Evolutionary conservation across 768 basidiomycete genomes (phyloP).

Genomic region (Tephrocybe rancida): DNA sequence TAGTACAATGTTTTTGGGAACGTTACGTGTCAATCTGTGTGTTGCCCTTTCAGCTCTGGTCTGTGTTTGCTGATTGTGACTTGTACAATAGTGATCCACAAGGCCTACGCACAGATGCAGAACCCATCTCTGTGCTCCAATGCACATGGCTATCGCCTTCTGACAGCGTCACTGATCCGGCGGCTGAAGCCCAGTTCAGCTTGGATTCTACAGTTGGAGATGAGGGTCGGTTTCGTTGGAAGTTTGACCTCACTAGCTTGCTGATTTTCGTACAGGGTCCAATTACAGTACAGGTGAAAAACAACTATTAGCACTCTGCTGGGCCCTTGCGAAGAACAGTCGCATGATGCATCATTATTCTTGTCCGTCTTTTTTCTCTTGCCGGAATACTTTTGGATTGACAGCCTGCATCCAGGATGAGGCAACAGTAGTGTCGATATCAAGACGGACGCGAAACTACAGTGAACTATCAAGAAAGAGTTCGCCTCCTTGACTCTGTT

Average conservation of each 20-base stretch:
- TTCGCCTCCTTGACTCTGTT: conserved; percentile 55
- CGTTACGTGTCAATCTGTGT: conserved; percentile 48
- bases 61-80: background rate
- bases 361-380: conserved; percentile 34
- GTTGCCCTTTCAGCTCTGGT: background rate
- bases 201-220: conserved; percentile 62
- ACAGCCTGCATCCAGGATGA: conserved; percentile 51
- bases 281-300: conserved; percentile 71
- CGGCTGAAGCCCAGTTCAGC: conserved; percentile 64
- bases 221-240: conserved; percentile 50
- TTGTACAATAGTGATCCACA: conserved; percentile 25
- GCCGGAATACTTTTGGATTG: background rate
- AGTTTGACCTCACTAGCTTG: background rate
- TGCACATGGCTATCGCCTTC: conserved; percentile 61
- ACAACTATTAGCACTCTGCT: conserved; percentile 62
- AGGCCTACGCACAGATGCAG: conserved; percentile 54
- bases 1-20: conserved; percentile 54
- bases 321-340: conserved; percentile 65
- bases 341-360: conserved; percentile 57
- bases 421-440: conserved; percentile 65
- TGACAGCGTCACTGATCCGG: conserved; percentile 42
- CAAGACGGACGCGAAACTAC: conserved; percentile 63
- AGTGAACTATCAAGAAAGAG: conserved; percentile 64
- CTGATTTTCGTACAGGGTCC: conserved; percentile 36
- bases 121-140: conserved; percentile 62